phyloP scores from a whole-genome alignment of 441 rosid species.

The Adansonia grandidieri region DNA sequence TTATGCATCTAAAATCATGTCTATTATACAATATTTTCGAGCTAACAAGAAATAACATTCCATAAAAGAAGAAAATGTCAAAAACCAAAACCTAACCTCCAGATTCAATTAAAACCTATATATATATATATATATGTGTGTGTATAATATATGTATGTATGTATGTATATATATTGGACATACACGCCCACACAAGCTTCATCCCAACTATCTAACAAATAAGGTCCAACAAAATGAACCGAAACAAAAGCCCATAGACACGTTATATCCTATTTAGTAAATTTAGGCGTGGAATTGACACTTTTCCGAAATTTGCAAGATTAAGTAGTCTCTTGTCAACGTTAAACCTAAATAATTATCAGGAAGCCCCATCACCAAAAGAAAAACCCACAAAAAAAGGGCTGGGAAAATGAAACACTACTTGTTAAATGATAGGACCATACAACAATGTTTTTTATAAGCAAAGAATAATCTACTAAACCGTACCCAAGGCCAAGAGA shows the following conservation, averaged over 20 bases:
- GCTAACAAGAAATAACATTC: neutral
- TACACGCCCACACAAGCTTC: neutral
- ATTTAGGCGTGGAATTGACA: neutral
- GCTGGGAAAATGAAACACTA: neutral
- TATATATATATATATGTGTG: too few relatives aligned
- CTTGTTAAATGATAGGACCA: neutral
- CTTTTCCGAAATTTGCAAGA: neutral
- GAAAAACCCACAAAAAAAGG: neutral
- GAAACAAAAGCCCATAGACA: neutral
- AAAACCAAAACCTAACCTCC: neutral
- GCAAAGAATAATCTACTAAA: slow-evolving; percentile 4
- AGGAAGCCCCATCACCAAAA: slow-evolving; percentile 10
- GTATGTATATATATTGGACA: too few relatives aligned
- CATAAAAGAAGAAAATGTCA: neutral
- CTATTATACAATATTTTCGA: neutral
- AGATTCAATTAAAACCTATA: too few relatives aligned
- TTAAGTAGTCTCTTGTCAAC: neutral
- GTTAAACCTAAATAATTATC: slow-evolving; percentile 47
- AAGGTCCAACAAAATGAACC: neutral
- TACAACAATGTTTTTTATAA: neutral
- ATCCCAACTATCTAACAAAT: neutral
- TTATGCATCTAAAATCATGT: too few relatives aligned
- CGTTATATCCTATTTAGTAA: slow-evolving; percentile 35
- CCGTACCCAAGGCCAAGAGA: neutral
- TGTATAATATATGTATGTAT: too few relatives aligned